phyloP scores from a whole-genome alignment of 768 basidiomycete species.

The Myochromella boudieri region DNA sequence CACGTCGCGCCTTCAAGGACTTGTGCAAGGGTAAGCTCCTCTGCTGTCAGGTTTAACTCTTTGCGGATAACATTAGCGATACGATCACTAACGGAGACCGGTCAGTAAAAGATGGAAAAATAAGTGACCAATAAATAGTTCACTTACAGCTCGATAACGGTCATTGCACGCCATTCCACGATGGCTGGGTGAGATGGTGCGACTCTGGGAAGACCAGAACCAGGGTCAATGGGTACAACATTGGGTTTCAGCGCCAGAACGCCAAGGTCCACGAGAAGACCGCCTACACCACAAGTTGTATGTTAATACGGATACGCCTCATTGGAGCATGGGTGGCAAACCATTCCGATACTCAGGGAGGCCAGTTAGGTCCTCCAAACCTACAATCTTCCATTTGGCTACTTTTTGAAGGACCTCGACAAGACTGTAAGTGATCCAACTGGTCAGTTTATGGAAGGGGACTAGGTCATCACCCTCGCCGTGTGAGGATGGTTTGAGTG shows the following conservation, averaged over 20 bases:
- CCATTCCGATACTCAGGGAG: slow-evolving; percentile 96
- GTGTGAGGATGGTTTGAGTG: slow-evolving; percentile 28
- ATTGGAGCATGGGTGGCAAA: slow-evolving; percentile 21
- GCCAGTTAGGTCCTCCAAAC: slow-evolving; percentile 84
- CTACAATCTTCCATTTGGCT: slow-evolving; percentile 80
- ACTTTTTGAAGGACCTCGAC: slow-evolving; percentile 79
- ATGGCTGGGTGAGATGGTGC: slow-evolving; percentile 84
- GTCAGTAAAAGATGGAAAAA: neutral
- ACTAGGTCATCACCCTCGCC: slow-evolving; percentile 71
- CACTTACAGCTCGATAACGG: slow-evolving; percentile 85
- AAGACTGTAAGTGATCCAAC: slow-evolving; percentile 91
- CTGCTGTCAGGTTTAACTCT: slow-evolving; percentile 47
- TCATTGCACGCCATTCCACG: slow-evolving; percentile 96
- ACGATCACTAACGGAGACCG: slow-evolving; percentile 60
- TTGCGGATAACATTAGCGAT: slow-evolving; percentile 69
- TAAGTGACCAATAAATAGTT: neutral
- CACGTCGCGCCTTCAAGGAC: slow-evolving; percentile 94
- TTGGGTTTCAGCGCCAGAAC: slow-evolving; percentile 68
- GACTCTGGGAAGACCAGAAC: slow-evolving; percentile 59
- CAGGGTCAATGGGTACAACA: slow-evolving; percentile 49
- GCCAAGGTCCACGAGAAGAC: slow-evolving; percentile 82
- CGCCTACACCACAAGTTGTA: slow-evolving; percentile 48
- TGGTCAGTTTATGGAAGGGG: slow-evolving; percentile 94
- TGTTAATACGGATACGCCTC: neutral
- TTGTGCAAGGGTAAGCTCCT: slow-evolving; percentile 75